Percentiles rank a stretch among this genome's conserved stretches.
These are phyloP conservation scores for Xylaria bambusicola DNA, from an alignment of 495 filamentous ascomycete species.

Conservation along the genomic window DNA sequence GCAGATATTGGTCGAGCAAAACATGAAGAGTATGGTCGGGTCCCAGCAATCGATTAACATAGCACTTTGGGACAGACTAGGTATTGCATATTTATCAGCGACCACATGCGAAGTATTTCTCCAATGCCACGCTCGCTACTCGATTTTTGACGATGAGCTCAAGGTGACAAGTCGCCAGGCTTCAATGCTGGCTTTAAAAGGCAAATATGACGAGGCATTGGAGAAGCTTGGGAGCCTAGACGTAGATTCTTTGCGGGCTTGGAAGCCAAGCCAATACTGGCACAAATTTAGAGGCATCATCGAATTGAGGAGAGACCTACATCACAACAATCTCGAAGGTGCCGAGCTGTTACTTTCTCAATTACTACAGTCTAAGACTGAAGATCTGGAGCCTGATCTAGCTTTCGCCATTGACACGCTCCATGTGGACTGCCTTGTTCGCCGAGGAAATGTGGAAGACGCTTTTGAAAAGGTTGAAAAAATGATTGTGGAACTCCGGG, in stretches of 20 bases:
- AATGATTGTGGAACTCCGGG: slow-evolving; percentile 63
- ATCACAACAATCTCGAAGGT: slow-evolving; percentile 67
- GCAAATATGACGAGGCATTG: slow-evolving; percentile 72
- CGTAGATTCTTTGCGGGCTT: slow-evolving; percentile 65
- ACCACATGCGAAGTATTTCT: slow-evolving; percentile 75
- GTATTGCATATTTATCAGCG: slow-evolving; percentile 64
- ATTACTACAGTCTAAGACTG: slow-evolving; percentile 49
- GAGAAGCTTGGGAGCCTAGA: slow-evolving; percentile 64
- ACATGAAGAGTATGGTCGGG: slow-evolving; percentile 71
- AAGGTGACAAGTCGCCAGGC: slow-evolving; percentile 56
- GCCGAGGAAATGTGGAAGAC: slow-evolving; percentile 59
- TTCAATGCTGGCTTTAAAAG: slow-evolving; percentile 50
- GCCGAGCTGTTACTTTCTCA: slow-evolving; percentile 67
- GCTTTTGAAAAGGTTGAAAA: slow-evolving; percentile 71
- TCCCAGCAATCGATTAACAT: slow-evolving; percentile 71
- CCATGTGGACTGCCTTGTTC: slow-evolving; percentile 70
- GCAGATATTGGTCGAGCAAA: slow-evolving; percentile 75
- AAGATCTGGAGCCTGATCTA: slow-evolving; percentile 66
- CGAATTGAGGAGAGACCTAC: slow-evolving; percentile 68
- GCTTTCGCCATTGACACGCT: slow-evolving; percentile 67
- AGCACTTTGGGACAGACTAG: slow-evolving; percentile 75
- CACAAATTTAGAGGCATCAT: slow-evolving; percentile 70
- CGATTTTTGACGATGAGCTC: slow-evolving; percentile 76
- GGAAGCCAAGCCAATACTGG: slow-evolving; percentile 82
- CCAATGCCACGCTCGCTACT: slow-evolving; percentile 64